Percentiles rank a stretch among this genome's conserved stretches.
Conservation (phyloP, 2,329 filamentous ascomycete species). For the Penicillium sp. region DNA sequence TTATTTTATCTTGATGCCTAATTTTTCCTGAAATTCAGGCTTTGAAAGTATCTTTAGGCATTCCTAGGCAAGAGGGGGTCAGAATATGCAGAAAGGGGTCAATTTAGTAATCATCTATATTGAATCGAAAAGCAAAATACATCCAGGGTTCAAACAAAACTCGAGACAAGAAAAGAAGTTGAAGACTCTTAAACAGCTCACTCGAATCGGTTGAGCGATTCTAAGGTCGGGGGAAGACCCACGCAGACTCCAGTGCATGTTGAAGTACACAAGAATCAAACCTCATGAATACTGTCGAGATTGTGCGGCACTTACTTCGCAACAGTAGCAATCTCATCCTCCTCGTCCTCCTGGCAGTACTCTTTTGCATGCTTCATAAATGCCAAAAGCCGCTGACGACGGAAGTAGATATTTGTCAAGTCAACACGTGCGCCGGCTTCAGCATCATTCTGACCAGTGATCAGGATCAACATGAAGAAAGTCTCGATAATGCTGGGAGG, state of each 20-base stretch:
- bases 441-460: slow-evolving; percentile 35
- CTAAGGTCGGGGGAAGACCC: no score
- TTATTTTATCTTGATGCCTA: no score
- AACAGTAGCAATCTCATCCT: not conserved
- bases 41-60: no score
- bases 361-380: slow-evolving; percentile 9
- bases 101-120: no score
- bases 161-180: not conserved
- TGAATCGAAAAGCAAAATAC: no score
- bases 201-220: slow-evolving; percentile 14
- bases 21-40: no score
- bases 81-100: no score
- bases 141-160: not conserved
- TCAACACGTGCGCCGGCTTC: slow-evolving; percentile 25
- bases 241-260: not conserved
- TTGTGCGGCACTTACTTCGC: not conserved
- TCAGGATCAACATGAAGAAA: slow-evolving; percentile 38
- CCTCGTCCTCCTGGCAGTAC: not conserved
- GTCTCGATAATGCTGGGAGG: slow-evolving; percentile 40
- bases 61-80: no score
- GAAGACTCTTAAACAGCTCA: not conserved
- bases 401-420: slow-evolving; percentile 26
- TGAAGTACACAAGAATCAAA: not conserved
- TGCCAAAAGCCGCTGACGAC: slow-evolving; percentile 16
- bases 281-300: no score